Evolutionary conservation across 306 rosid species (phyloP).

Genomic region (Rubus parviflorus): DNA sequence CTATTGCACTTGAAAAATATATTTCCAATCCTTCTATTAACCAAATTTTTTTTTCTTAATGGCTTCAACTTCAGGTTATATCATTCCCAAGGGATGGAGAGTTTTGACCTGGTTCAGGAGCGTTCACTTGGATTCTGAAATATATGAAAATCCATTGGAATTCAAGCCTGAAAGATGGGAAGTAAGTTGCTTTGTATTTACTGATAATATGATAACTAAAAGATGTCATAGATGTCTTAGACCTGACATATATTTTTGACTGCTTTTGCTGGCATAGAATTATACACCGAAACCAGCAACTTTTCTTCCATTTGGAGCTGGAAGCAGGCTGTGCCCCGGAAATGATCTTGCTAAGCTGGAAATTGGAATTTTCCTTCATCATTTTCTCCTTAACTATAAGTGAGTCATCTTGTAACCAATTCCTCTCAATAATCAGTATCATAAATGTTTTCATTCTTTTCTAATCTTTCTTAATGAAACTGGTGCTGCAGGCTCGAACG

Average conservation of each 20-base stretch:
- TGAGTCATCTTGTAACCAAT: constrained; percentile 27
- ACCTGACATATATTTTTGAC: background rate
- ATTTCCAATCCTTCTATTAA: background rate
- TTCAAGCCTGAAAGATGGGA: constrained; percentile 85
- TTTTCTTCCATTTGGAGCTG: constrained; percentile 90
- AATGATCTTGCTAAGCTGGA: constrained; percentile 72
- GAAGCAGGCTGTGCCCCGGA: constrained; percentile 76
- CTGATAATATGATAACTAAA: background rate
- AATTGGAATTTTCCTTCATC: constrained; percentile 75
- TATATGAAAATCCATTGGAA: constrained; percentile 70
- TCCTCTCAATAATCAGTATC: background rate
- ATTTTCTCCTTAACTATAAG: constrained; percentile 67
- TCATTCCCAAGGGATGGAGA: constrained; percentile 88
- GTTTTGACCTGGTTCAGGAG: constrained; percentile 81
- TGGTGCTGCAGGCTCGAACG: constrained; percentile 54
- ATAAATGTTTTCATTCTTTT: background rate
- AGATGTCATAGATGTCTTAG: background rate
- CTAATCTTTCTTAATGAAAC: background rate
- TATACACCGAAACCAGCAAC: constrained; percentile 62
- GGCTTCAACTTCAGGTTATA: constrained; percentile 52
- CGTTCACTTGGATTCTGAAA: constrained; percentile 78
- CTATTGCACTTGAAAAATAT: background rate
- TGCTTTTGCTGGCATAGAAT: constrained; percentile 23
- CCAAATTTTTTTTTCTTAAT: background rate
- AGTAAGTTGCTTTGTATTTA: constrained; percentile 39